A percentile compares a stretch with the other conserved stretches of the same genome.
Evolutionary conservation across 1,284 basidiomycete species (phyloP).

Genomic region (Leucoagaricus sp.): DNA sequence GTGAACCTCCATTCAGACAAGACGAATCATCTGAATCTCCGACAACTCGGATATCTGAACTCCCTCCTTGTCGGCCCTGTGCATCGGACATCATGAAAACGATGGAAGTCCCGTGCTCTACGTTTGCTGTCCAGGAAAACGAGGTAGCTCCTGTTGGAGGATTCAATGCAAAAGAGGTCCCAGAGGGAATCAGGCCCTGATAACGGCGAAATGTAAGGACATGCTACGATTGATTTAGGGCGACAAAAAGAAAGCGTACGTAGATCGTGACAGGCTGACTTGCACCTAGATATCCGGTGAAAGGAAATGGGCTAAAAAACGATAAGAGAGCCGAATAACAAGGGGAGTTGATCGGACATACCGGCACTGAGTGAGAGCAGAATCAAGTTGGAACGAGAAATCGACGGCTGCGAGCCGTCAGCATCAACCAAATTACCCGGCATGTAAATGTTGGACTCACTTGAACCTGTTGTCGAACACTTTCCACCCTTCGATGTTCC

Average conservation of each 20-base stretch:
- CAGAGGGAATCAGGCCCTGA: slow-evolving; percentile 69
- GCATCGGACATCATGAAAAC: slow-evolving; percentile 66
- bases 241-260: slow-evolving; percentile 36
- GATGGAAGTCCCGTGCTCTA: slow-evolving; percentile 59
- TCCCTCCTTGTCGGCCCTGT: slow-evolving; percentile 56
- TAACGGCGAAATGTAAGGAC: slow-evolving; percentile 1
- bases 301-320: slow-evolving; percentile 48
- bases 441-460: slow-evolving; percentile 27
- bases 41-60: slow-evolving; percentile 52
- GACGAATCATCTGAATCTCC: slow-evolving; percentile 47
- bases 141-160: slow-evolving; percentile 43
- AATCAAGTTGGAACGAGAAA: slow-evolving; percentile 53
- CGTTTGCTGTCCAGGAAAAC: slow-evolving; percentile 60
- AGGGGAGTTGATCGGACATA: slow-evolving; percentile 22
- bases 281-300: slow-evolving; percentile 52
- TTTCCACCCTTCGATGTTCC: slow-evolving; percentile 44
- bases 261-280: slow-evolving; percentile 60
- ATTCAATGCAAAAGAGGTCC: slow-evolving; percentile 48
- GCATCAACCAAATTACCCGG: neutral
- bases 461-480: slow-evolving; percentile 54
- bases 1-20: slow-evolving; percentile 55
- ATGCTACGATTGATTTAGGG: neutral
- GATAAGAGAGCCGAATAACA: neutral
- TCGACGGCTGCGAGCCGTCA: slow-evolving; percentile 30
- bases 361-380: slow-evolving; percentile 66